phyloP scores from a whole-genome alignment of 805 yeast species.

The Nakazawaea ernobii region DNA sequence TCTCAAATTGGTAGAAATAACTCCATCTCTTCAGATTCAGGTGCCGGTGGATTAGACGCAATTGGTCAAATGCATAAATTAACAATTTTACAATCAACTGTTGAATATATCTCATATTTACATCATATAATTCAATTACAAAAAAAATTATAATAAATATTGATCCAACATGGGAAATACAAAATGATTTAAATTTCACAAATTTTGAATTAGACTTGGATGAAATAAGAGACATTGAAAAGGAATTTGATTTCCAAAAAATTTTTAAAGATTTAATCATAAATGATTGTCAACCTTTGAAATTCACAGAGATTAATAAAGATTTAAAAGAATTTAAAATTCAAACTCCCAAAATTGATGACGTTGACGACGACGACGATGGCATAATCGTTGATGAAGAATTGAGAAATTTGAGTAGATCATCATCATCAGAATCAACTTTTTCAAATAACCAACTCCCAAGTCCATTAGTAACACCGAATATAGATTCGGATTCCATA shows the following conservation, averaged over 20 bases:
- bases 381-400: slow-evolving; percentile 1
- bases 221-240: slow-evolving; percentile 51
- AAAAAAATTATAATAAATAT: slow-evolving; percentile 31
- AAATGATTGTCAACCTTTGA: slow-evolving; percentile 24
- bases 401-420: not conserved
- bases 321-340: not conserved
- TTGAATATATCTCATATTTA: slow-evolving; percentile 68
- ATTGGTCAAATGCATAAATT: slow-evolving; percentile 56
- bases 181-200: slow-evolving; percentile 42
- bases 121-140: slow-evolving; percentile 53
- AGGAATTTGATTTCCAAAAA: slow-evolving; percentile 45
- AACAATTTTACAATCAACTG: slow-evolving; percentile 76
- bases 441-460: slow-evolving; percentile 13
- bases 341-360: not conserved
- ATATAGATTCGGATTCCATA: slow-evolving; percentile 1
- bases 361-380: not conserved
- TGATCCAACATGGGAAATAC: slow-evolving; percentile 21
- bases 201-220: slow-evolving; percentile 54
- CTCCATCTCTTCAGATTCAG: slow-evolving; percentile 1
- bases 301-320: slow-evolving; percentile 12
- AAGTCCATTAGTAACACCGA: slow-evolving; percentile 17
- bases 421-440: not conserved
- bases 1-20: slow-evolving; percentile 21
- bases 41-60: not conserved
- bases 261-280: slow-evolving; percentile 23